phyloP scores from a whole-genome alignment of 306 rosid genomes.

The Inga oerstediana region DNA sequence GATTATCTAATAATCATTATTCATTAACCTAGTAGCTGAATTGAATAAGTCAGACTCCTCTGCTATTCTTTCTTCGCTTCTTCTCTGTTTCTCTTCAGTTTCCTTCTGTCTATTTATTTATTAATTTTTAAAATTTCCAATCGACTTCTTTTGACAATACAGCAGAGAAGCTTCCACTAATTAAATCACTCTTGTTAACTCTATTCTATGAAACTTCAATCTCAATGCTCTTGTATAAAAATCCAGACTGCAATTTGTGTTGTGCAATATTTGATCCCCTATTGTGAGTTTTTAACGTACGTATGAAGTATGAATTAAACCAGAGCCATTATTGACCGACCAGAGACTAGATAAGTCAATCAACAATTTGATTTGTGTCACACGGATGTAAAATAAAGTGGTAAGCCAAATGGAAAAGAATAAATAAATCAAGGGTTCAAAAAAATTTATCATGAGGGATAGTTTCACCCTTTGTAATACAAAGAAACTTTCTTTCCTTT shows the following conservation, averaged over 20 bases:
- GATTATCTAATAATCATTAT: not conserved
- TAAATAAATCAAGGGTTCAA: not conserved
- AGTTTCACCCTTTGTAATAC: not conserved
- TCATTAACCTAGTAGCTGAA: not conserved
- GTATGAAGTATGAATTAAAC: not conserved
- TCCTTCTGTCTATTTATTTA: not conserved
- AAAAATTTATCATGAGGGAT: constrained; percentile 2
- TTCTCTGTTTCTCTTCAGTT: not conserved
- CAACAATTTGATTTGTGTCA: not conserved
- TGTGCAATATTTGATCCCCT: not conserved
- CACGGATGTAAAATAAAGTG: not conserved
- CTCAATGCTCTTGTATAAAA: not conserved
- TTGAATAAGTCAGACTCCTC: not conserved
- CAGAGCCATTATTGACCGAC: not conserved
- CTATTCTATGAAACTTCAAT: not conserved
- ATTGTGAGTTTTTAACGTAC: not conserved
- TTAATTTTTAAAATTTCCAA: not conserved
- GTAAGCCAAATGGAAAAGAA: not conserved
- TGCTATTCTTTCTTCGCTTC: not conserved
- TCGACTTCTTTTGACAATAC: not conserved
- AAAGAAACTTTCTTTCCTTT: not conserved
- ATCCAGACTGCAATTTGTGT: not conserved
- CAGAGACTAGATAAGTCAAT: not conserved
- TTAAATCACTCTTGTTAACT: not conserved
- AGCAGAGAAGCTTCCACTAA: not conserved